These are phyloP conservation scores for Sequoia sempervirens DNA, from an alignment of 75 land plant species.

Conservation along the genomic window DNA sequence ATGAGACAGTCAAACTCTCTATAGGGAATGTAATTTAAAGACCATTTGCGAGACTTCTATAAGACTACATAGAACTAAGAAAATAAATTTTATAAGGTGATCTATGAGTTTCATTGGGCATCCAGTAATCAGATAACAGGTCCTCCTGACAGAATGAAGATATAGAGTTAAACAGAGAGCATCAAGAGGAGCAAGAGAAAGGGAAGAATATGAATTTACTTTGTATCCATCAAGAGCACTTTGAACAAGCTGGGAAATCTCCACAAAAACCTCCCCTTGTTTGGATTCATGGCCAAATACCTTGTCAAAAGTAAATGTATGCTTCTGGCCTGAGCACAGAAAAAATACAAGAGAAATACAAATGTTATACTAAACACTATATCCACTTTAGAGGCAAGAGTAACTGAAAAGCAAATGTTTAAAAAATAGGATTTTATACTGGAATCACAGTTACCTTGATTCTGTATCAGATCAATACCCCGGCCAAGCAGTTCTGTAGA, in stretches of 20 bases:
- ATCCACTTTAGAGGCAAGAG: background rate
- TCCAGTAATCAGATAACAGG: background rate
- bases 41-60: background rate
- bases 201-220: conserved; percentile 29
- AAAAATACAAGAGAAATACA: background rate
- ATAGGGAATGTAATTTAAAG: background rate
- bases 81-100: background rate
- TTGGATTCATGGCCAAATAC: conserved; percentile 72
- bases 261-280: conserved; percentile 84
- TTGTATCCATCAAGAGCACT: conserved; percentile 98
- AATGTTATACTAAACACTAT: background rate
- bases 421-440: background rate
- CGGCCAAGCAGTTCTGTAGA: conserved; percentile 61
- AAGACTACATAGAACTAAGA: background rate
- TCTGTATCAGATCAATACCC: conserved; percentile 70
- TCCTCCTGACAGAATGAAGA: background rate
- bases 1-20: background rate
- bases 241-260: conserved; percentile 93
- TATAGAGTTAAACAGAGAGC: background rate
- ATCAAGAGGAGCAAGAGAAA: background rate
- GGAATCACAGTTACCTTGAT: conserved; percentile 28
- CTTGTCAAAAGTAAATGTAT: conserved; percentile 79
- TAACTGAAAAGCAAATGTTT: background rate
- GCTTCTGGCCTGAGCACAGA: conserved; percentile 51
- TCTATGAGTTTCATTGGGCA: background rate